phyloP scores from a whole-genome alignment of 164 flowering plant genomes.

The Akebia trifoliata region DNA sequence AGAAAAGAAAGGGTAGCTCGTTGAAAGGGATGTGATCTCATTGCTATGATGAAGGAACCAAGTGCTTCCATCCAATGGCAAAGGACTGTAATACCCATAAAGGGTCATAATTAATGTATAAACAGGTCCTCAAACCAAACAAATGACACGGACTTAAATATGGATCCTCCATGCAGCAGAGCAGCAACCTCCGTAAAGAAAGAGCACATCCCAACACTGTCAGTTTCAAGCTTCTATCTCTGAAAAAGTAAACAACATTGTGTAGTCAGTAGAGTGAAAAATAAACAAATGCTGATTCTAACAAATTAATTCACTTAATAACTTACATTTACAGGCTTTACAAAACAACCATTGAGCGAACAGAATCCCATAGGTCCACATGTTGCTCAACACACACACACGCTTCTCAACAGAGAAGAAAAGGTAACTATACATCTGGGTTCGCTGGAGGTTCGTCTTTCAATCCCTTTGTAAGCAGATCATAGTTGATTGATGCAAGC shows the following conservation, averaged over 20 bases:
- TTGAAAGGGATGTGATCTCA: constrained; percentile 26
- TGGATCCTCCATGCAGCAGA: constrained; percentile 16
- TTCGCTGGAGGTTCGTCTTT: constrained; percentile 65
- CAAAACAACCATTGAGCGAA: constrained; percentile 22
- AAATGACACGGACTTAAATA: constrained; percentile 19
- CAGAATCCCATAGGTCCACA: constrained; percentile 2
- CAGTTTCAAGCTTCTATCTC: constrained; percentile 34
- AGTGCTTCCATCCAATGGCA: constrained; percentile 18
- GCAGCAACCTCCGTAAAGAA: constrained; percentile 13
- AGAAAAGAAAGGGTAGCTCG: background rate
- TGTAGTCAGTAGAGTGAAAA: background rate
- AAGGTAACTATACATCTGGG: constrained; percentile 23
- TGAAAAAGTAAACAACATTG: constrained; percentile 18
- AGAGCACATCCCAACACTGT: constrained; percentile 29
- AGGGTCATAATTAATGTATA: constrained; percentile 18
- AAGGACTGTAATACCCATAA: constrained; percentile 9
- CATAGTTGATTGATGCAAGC: constrained; percentile 95
- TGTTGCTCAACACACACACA: constrained; percentile 4
- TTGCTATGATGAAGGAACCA: constrained; percentile 15
- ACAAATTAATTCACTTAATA: background rate
- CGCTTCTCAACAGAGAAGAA: background rate
- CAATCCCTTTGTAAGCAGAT: constrained; percentile 81
- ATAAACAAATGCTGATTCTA: background rate
- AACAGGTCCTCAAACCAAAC: constrained; percentile 19
- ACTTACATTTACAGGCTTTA: constrained; percentile 74